Evolutionary conservation across 345 rosid genomes (phyloP).

Genomic region (Gossypium anomalum): DNA sequence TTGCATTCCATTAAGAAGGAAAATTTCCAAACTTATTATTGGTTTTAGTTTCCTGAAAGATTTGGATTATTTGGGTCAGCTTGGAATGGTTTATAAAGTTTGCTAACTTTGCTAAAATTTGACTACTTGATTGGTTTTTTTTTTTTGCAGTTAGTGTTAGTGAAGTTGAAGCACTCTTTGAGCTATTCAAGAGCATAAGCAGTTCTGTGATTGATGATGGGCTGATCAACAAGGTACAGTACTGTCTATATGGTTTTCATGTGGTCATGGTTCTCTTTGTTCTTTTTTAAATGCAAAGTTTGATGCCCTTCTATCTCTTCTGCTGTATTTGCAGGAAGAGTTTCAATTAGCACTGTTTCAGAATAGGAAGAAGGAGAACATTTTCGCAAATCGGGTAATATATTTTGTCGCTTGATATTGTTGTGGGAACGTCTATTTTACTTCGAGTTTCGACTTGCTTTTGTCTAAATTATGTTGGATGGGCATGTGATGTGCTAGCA

Average conservation of each 20-base stretch:
- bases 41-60: neutral
- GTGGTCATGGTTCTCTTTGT: neutral
- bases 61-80: neutral
- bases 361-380: constrained; percentile 82
- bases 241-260: neutral
- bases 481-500: neutral
- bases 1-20: neutral
- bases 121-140: neutral
- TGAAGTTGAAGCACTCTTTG: constrained; percentile 99
- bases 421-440: neutral
- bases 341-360: constrained; percentile 92
- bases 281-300: neutral
- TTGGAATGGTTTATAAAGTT: neutral
- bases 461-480: neutral
- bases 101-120: neutral
- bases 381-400: constrained; percentile 86
- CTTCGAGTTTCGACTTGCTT: neutral
- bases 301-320: neutral
- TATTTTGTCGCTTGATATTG: neutral
- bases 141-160: constrained; percentile 83
- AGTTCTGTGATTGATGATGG: constrained; percentile 54
- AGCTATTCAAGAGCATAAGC: constrained; percentile 95
- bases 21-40: neutral
- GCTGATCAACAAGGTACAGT: neutral
- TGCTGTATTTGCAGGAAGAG: constrained; percentile 72